Evolutionary conservation across 129 eudicot species (phyloP), one percentile per base, ranked within the genome.

Genomic region (Sambucus nigra): DNA sequence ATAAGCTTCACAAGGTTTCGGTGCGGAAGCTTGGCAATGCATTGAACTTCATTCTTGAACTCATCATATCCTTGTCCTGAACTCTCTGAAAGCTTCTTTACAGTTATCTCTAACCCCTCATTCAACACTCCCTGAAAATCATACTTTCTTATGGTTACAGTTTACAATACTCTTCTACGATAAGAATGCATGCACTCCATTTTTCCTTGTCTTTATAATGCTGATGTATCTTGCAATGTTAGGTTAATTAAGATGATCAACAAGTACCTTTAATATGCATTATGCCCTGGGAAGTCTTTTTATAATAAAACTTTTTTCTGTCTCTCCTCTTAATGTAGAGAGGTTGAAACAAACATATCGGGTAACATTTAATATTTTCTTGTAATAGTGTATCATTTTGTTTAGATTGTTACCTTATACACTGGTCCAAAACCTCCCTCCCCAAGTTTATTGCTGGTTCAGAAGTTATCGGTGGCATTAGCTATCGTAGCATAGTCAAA

Each of bases 11-110:
- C 76, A 40, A 77, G 84, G 61, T 77, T 77, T 16, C 61, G 66
- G 41, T 77, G 84, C 21, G 73, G 84, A 5, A 78, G 71, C 65
- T 69, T 78, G 8, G 77, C 67, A 48, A 69, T 66, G 18, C 47
- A 69, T 56, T 54, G 61, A 23, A 73, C 84, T 67, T 79, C 86
- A 61, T 71, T 79, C 71, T 58, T 74, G 67, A 79, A 79, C 52
- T 79, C 86, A 5, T 55, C 61, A 19, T 65, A 50, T 23, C 81
- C 86, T 71, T 74, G 86, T 35, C 70, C 56, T 19, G 86, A 79
- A 18, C 71, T 55, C 42, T 7, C 47, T 44, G 78, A 69, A 48
- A 79, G 69, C 11, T 75, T 53, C 47, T 79, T 79, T 60, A 74
- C 86, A 57, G 86, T 78, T 52, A 79, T 64, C 32, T 71, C 71